Evolutionary conservation across 768 basidiomycete genomes (phyloP).

Genomic region (Hydnomerulius pinastri): DNA sequence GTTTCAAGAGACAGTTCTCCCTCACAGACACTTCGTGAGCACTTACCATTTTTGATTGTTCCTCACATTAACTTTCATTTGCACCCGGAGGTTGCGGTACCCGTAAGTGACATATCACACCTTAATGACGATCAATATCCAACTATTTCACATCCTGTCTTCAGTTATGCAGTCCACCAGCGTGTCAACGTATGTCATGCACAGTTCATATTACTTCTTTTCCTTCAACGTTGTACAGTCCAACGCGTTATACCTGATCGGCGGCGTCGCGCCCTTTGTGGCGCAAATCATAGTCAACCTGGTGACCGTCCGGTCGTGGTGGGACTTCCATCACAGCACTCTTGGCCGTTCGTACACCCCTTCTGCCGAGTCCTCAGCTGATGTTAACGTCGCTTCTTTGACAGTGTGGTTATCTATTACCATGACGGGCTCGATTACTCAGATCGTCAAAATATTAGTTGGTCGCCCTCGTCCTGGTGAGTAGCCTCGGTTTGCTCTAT

Average conservation of each 20-base stretch:
- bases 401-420: conserved; percentile 71
- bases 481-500: not conserved
- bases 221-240: conserved; percentile 10
- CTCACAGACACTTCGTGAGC: conserved; percentile 73
- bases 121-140: not conserved
- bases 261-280: conserved; percentile 56
- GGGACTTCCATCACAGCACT: conserved; percentile 82
- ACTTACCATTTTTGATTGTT: not conserved
- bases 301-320: conserved; percentile 75
- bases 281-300: conserved; percentile 69
- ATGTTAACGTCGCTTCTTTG: not conserved
- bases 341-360: conserved; percentile 26
- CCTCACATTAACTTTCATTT: conserved; percentile 17
- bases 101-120: conserved; percentile 32
- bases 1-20: conserved; percentile 79
- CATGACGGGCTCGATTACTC: conserved; percentile 77
- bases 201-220: not conserved
- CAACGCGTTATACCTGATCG: conserved; percentile 48
- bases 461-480: conserved; percentile 86
- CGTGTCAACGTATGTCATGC: conserved; percentile 54
- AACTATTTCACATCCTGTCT: not conserved
- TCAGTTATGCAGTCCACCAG: conserved; percentile 67
- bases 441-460: conserved; percentile 80
- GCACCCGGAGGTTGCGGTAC: conserved; percentile 31
- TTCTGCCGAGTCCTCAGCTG: no score